A percentile compares a stretch with the other conserved stretches of the same genome.
Conservation (phyloP, 2,329 filamentous ascomycete species). For the Cucurbitaria berberidis region DNA sequence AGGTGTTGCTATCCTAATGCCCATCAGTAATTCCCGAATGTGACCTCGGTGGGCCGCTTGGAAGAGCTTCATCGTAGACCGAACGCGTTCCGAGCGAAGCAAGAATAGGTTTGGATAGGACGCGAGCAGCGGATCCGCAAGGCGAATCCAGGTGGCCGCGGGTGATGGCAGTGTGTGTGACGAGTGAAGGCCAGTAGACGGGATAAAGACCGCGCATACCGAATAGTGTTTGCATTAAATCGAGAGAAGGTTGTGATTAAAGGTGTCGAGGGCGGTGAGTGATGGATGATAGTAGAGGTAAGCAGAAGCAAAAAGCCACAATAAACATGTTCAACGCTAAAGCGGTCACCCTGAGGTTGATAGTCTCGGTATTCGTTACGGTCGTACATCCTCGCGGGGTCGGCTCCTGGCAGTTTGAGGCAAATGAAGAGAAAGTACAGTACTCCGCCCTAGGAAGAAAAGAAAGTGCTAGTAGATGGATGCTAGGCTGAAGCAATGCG, state of each 20-base stretch:
- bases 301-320: constrained; percentile 20
- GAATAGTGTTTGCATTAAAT: constrained; percentile 36
- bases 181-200: constrained; percentile 3
- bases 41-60: neutral
- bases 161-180: neutral
- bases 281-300: constrained; percentile 15
- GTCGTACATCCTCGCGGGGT: constrained; percentile 42
- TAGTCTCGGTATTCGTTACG: constrained; percentile 48
- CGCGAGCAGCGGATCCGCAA: neutral
- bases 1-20: neutral
- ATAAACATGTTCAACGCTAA: constrained; percentile 49
- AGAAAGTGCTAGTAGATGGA: constrained; percentile 23
- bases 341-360: constrained; percentile 48
- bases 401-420: constrained; percentile 34
- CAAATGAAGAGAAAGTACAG: constrained; percentile 19
- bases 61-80: neutral
- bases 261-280: constrained; percentile 12
- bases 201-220: constrained; percentile 39
- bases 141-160: neutral
- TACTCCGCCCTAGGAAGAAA: constrained; percentile 27
- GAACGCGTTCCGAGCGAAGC: neutral
- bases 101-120: neutral
- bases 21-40: neutral
- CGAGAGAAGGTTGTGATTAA: constrained; percentile 27
- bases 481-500: constrained; percentile 27